Conservation (phyloP, 306 rosid species). For the Dryas octopetala region DNA sequence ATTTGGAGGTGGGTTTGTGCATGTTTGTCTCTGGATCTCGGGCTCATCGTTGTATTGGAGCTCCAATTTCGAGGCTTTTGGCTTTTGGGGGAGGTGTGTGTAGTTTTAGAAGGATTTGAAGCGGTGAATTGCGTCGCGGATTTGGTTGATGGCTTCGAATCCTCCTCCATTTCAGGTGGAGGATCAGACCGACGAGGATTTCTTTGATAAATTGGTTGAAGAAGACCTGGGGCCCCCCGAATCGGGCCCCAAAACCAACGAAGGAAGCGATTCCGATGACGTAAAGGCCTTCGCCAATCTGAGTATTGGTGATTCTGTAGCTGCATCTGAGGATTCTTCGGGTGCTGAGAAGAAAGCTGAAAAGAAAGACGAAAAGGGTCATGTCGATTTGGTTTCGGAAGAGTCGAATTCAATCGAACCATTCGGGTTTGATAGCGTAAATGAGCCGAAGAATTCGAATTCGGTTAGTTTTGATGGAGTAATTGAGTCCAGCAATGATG, state of each 20-base stretch:
- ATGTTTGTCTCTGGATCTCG: constrained; percentile 47
- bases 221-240: constrained; percentile 50
- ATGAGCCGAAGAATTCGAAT: constrained; percentile 11
- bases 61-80: constrained; percentile 34
- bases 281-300: constrained; percentile 56
- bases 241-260: constrained; percentile 27
- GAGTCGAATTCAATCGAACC: constrained; percentile 30
- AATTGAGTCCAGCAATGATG: constrained; percentile 30
- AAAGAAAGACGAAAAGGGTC: constrained; percentile 19
- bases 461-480: not conserved
- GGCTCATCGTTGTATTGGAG: constrained; percentile 22
- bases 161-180: constrained; percentile 77
- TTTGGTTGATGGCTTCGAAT: constrained; percentile 67
- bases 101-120: constrained; percentile 3
- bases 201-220: constrained; percentile 84
- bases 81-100: not conserved
- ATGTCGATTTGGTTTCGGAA: constrained; percentile 29
- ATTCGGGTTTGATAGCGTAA: constrained; percentile 26
- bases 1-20: constrained; percentile 16
- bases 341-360: constrained; percentile 22
- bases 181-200: constrained; percentile 91
- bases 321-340: constrained; percentile 38
- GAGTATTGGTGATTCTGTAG: constrained; percentile 40
- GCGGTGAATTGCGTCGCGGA: constrained; percentile 33
- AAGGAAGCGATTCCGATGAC: constrained; percentile 58